These are phyloP conservation scores for Mucor racemosus DNA, from an alignment of 371 early-diverging fungal species.

Conservation along the genomic window DNA sequence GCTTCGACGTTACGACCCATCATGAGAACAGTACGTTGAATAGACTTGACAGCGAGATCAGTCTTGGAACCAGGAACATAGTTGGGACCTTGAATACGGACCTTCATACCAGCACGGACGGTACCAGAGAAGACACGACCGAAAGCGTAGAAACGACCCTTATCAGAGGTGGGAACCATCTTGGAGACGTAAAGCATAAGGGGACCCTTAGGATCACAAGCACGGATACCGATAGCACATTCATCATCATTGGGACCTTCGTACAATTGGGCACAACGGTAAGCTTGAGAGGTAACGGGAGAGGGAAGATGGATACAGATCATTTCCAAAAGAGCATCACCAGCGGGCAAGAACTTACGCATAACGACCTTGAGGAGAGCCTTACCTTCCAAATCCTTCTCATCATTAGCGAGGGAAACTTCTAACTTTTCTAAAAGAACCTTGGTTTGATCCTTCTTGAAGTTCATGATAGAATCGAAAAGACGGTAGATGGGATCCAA, in stretches of 20 bases:
- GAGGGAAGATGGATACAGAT: slow-evolving; percentile 99
- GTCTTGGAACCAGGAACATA: slow-evolving; percentile 94
- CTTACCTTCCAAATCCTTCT: slow-evolving; percentile 94
- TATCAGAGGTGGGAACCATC: slow-evolving; percentile 99
- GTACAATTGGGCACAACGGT: slow-evolving; percentile 96
- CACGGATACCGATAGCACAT: slow-evolving; percentile 88
- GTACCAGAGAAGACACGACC: slow-evolving; percentile 99
- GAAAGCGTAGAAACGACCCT: slow-evolving; percentile 99
- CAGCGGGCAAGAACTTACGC: slow-evolving; percentile 99
- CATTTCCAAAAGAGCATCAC: slow-evolving; percentile 99
- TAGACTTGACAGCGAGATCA: slow-evolving; percentile 92
- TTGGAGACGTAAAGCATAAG: slow-evolving; percentile 99
- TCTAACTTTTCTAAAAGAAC: slow-evolving; percentile 91
- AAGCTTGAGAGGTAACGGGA: slow-evolving; percentile 93
- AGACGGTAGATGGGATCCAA: slow-evolving; percentile 99
- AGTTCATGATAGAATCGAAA: slow-evolving; percentile 96
- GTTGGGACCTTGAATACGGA: slow-evolving; percentile 99
- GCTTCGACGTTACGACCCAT: slow-evolving; percentile 99
- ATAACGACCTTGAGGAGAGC: slow-evolving; percentile 96
- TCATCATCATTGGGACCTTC: slow-evolving; percentile 99
- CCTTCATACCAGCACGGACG: slow-evolving; percentile 97
- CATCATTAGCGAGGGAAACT: slow-evolving; percentile 83
- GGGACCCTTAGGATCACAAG: slow-evolving; percentile 95
- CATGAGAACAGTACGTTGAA: slow-evolving; percentile 99
- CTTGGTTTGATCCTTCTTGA: slow-evolving; percentile 90